Evolutionary conservation across 148 eudicot species (phyloP).

Genomic region (Simmondsia chinensis): DNA sequence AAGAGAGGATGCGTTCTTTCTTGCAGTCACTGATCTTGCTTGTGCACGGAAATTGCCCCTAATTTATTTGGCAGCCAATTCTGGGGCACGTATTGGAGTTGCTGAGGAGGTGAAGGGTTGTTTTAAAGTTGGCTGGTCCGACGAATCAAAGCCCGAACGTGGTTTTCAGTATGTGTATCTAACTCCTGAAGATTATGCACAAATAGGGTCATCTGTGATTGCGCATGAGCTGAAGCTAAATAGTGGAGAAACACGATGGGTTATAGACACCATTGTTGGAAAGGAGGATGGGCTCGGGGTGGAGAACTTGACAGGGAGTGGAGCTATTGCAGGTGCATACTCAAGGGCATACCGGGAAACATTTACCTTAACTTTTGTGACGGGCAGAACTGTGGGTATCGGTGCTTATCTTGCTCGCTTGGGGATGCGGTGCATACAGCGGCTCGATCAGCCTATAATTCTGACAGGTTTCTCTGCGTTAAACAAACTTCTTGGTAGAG

Average conservation of each 20-base stretch:
- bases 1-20: slow-evolving; percentile 90
- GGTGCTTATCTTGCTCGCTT: slow-evolving; percentile 99
- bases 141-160: slow-evolving; percentile 72
- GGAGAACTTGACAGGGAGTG: slow-evolving; percentile 91
- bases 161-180: slow-evolving; percentile 90
- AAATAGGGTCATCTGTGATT: slow-evolving; percentile 61
- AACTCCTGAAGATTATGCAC: slow-evolving; percentile 66
- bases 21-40: slow-evolving; percentile 86
- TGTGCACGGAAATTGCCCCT: slow-evolving; percentile 83
- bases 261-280: slow-evolving; percentile 90
- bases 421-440: slow-evolving; percentile 97
- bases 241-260: slow-evolving; percentile 74
- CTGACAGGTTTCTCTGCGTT: slow-evolving; percentile 95
- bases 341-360: slow-evolving; percentile 92
- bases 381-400: slow-evolving; percentile 94
- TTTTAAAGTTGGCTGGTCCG: slow-evolving; percentile 94
- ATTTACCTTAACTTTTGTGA: slow-evolving; percentile 90
- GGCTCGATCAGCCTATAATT: slow-evolving; percentile 96
- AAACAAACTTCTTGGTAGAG: slow-evolving; percentile 90
- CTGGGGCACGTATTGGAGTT: slow-evolving; percentile 94
- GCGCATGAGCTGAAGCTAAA: slow-evolving; percentile 72
- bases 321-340: slow-evolving; percentile 97
- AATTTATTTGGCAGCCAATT: slow-evolving; percentile 90
- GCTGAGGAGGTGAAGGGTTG: slow-evolving; percentile 96
- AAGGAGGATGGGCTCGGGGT: slow-evolving; percentile 96